Base-by-base conservation (phyloP, 2,329 filamentous ascomycete species). In the Rhexocercosporidium sp. region DNA sequence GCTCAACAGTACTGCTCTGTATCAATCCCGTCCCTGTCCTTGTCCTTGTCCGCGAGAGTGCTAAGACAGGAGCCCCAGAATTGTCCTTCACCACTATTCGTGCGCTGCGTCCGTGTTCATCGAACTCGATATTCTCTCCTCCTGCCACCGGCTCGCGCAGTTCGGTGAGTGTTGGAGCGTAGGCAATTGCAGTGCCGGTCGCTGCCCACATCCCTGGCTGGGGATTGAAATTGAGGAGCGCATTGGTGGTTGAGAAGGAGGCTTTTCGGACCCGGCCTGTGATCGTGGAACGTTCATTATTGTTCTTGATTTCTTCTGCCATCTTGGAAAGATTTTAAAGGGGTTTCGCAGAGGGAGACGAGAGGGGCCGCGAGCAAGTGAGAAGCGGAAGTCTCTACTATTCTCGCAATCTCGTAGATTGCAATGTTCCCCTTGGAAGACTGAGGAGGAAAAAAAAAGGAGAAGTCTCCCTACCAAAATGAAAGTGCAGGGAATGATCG, bases 41-140 rank as follows among this genome's bases (percentile, higher is more conserved):
- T 18, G 62, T 62, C 27, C 47, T 64, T 7, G 62, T 61, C 27
- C 63, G 18, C 8, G 59, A 44, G 5, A 67, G 41, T 18, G 56
- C 34, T 8, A 68, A 34, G 4, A 67, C 44, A 31, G 53, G 56
- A 27, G 44, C 39, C 12, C 68, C 66, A 2, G 39, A 47, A 1
- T 59, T 39, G 39, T 67, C 66, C 16, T 49, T 67, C 11, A 47
- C 81, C 72, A 72, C 66, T 7, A 64, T 69, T 31, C 69, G 54
- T 3, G 57, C 62, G 20, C 63, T 66, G 12, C 67, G 62, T 2
- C 66, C 69, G 46, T 72, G 64, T 12, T 65, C 66, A 31, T 67
- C 59, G 56, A 72, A 71, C 49, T 71, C 69, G 31, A 72, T 71
- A 20, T 71, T 72, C 14, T 61, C 69, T 5, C 69, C 71, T n/a